A percentile compares a stretch with the other conserved stretches of the same genome.
Conservation (phyloP, 2,329 filamentous ascomycete genomes). For the Claviceps maximensis region DNA sequence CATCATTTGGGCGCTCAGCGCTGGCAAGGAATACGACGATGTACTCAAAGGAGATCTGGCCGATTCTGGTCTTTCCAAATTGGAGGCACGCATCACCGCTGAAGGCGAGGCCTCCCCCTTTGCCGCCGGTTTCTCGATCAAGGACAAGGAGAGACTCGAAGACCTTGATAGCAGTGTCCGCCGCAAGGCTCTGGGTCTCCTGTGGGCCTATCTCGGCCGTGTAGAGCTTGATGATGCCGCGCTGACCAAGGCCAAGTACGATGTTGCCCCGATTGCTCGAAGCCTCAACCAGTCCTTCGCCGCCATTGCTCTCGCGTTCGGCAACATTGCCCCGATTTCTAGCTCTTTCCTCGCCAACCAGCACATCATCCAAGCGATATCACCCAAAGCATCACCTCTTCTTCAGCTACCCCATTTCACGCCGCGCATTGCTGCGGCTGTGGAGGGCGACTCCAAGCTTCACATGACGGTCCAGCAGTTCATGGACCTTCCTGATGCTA, state of each 20-base stretch:
- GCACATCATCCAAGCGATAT: slow-evolving; percentile 76
- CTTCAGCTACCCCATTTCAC: slow-evolving; percentile 86
- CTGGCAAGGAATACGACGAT: slow-evolving; percentile 72
- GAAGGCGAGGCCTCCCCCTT: slow-evolving; percentile 38
- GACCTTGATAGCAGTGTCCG: slow-evolving; percentile 68
- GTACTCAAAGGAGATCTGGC: slow-evolving; percentile 65
- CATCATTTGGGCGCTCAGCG: slow-evolving; percentile 68
- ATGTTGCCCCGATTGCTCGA: slow-evolving; percentile 76
- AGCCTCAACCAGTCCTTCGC: slow-evolving; percentile 76
- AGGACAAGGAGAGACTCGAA: slow-evolving; percentile 65
- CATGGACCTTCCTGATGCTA: slow-evolving; percentile 67
- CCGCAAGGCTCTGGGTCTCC: slow-evolving; percentile 73
- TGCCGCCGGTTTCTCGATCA: slow-evolving; percentile 47
- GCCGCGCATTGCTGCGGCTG: slow-evolving; percentile 46
- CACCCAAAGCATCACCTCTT: slow-evolving; percentile 72
- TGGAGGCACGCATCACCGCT: slow-evolving; percentile 69
- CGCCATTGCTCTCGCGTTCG: slow-evolving; percentile 77
- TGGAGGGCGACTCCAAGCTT: slow-evolving; percentile 62
- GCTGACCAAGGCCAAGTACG: slow-evolving; percentile 76
- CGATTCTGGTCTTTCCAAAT: slow-evolving; percentile 66
- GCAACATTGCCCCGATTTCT: slow-evolving; percentile 68
- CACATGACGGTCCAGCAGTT: slow-evolving; percentile 76
- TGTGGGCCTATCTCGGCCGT: slow-evolving; percentile 92
- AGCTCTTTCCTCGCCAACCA: slow-evolving; percentile 73
- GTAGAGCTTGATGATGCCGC: slow-evolving; percentile 68